Evolutionary conservation across 2,329 filamentous ascomycete genomes (phyloP).

Genomic region (Fusarium sp.): DNA sequence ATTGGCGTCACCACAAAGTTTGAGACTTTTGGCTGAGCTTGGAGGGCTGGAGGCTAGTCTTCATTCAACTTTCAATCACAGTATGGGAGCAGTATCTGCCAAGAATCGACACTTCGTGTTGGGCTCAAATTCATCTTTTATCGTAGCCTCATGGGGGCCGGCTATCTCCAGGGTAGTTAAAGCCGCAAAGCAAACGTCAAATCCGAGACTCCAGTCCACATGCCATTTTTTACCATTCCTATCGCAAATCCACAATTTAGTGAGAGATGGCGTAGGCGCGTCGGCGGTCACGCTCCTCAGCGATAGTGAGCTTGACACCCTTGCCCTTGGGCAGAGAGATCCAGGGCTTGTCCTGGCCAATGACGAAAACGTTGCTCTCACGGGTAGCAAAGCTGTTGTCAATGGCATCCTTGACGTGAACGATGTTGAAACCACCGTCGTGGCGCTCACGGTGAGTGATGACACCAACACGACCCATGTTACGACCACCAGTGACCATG

Average conservation of each 20-base stretch:
- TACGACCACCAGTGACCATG: slow-evolving; percentile 99
- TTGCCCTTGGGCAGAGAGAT: slow-evolving; percentile 99
- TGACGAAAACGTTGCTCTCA: slow-evolving; percentile 99
- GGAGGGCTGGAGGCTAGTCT: too few relatives aligned
- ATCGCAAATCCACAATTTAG: slow-evolving; percentile 54
- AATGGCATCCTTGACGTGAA: slow-evolving; percentile 99
- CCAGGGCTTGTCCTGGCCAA: slow-evolving; percentile 98
- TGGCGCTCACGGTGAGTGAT: slow-evolving; percentile 99
- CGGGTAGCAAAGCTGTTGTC: slow-evolving; percentile 99
- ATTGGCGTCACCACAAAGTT: background rate
- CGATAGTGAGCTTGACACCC: slow-evolving; percentile 99
- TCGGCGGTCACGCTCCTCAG: slow-evolving; percentile 98
- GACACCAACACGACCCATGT: slow-evolving; percentile 99
- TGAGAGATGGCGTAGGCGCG: slow-evolving; percentile 71
- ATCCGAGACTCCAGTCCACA: slow-evolving; percentile 56
- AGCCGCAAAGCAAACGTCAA: slow-evolving; percentile 52
- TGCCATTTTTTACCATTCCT: slow-evolving; percentile 48
- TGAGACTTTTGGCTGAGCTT: background rate
- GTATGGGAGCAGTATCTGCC: background rate
- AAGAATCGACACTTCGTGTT: slow-evolving; percentile 44
- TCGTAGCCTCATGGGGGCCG: slow-evolving; percentile 50
- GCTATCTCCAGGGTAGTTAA: slow-evolving; percentile 50
- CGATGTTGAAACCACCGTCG: slow-evolving; percentile 99
- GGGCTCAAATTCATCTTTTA: slow-evolving; percentile 52
- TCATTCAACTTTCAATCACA: slow-evolving; percentile 1